Conservation (phyloP, 2,329 filamentous ascomycete genomes). For the Fusarium succisae region DNA sequence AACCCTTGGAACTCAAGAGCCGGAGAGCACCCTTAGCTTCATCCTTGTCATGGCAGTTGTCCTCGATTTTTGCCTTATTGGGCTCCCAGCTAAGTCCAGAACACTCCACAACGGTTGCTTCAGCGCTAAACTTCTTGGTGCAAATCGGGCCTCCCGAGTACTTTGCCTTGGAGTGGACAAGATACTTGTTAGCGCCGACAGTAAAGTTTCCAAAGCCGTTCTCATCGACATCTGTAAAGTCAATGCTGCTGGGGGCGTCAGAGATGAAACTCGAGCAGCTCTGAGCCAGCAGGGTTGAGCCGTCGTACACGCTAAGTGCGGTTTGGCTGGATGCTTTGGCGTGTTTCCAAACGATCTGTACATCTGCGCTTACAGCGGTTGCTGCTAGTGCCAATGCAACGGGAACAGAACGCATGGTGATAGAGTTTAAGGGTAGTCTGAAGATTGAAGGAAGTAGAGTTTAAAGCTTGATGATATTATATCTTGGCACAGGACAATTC, state of each 20-base stretch:
- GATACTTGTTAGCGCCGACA: neutral
- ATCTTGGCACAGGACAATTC: neutral
- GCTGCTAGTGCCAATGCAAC: neutral
- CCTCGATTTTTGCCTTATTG: neutral
- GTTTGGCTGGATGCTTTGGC: neutral
- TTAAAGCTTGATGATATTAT: neutral
- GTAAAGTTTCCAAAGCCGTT: constrained; percentile 5
- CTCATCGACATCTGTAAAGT: neutral
- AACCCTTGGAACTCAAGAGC: neutral
- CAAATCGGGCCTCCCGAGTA: neutral
- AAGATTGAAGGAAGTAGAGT: neutral
- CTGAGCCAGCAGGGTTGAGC: neutral
- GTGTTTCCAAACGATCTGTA: neutral
- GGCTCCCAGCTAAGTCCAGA: neutral
- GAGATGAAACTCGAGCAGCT: neutral
- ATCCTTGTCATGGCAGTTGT: neutral
- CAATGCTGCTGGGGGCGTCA: neutral
- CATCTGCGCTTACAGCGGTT: neutral
- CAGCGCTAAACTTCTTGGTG: neutral
- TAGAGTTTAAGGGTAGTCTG: neutral
- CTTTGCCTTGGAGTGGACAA: neutral
- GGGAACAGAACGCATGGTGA: neutral
- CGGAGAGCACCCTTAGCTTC: neutral
- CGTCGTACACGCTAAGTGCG: neutral
- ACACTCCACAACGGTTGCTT: neutral